Percentiles rank a stretch among this genome's conserved stretches.
phyloP scores from a whole-genome alignment of 768 basidiomycete species.

The Vararia minispora region DNA sequence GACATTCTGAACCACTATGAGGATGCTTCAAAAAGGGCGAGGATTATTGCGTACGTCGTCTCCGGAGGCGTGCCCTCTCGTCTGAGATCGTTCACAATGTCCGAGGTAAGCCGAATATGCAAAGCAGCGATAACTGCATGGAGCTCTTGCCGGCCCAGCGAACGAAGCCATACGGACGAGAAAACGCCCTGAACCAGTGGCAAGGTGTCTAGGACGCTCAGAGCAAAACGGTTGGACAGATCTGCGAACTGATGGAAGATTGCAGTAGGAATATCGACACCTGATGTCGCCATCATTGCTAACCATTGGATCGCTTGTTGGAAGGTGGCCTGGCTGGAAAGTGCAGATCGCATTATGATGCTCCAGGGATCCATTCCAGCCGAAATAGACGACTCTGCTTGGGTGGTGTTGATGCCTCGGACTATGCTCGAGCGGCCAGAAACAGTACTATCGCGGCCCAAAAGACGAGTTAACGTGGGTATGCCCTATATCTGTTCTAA shows the following conservation, averaged over 20 bases:
- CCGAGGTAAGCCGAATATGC: conserved; percentile 31
- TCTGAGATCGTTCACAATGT: conserved; percentile 28
- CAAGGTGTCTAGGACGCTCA: conserved; percentile 32
- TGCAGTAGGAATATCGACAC: conserved; percentile 46
- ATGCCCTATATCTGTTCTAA: conserved; percentile 17
- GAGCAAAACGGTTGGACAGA: conserved; percentile 26
- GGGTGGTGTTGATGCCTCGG: conserved; percentile 21
- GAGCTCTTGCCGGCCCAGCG: conserved; percentile 47
- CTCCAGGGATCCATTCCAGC: conserved; percentile 43
- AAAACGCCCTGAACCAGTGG: conserved; percentile 44
- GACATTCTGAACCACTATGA: conserved; percentile 21
- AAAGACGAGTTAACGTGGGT: conserved; percentile 42
- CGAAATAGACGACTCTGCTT: conserved; percentile 20
- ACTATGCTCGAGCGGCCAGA: conserved; percentile 28
- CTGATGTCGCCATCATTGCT: conserved; percentile 48
- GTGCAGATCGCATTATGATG: conserved; percentile 33
- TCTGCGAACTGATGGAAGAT: conserved; percentile 38
- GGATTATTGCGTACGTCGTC: no score
- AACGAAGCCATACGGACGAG: conserved; percentile 49
- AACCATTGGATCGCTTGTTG: conserved; percentile 46
- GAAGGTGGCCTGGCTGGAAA: conserved; percentile 31
- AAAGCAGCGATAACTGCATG: conserved; percentile 38
- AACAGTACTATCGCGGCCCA: conserved; percentile 49
- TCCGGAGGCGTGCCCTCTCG: conserved; percentile 18
- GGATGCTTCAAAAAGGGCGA: background rate